These are phyloP conservation scores for Silene coronaria DNA, from an alignment of 179 eudicot genomes.

Conservation along the genomic window DNA sequence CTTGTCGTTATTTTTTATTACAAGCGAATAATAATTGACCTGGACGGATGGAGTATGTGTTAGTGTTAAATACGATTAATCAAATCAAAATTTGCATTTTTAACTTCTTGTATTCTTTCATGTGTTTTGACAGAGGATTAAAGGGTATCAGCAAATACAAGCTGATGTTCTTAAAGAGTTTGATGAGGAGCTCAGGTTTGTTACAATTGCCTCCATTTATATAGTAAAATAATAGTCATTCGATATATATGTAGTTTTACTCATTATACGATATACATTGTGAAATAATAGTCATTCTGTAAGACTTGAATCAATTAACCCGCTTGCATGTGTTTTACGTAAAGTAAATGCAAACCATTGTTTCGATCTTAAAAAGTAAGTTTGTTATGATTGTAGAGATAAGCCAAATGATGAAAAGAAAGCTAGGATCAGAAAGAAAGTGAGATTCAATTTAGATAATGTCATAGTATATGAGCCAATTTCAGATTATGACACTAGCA, in stretches of 20 bases:
- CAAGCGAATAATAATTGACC: background rate
- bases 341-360: too few relatives aligned
- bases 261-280: too few relatives aligned
- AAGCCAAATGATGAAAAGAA: slow-evolving; percentile 24
- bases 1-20: too few relatives aligned
- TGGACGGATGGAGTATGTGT: background rate
- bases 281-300: too few relatives aligned
- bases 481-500: slow-evolving; percentile 19
- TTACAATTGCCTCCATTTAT: background rate
- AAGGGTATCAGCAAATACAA: slow-evolving; percentile 24
- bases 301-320: too few relatives aligned
- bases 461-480: slow-evolving; percentile 30
- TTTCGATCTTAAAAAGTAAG: too few relatives aligned
- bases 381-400: slow-evolving; percentile 15
- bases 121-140: slow-evolving; percentile 27
- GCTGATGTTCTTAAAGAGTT: slow-evolving; percentile 10
- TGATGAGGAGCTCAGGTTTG: slow-evolving; percentile 17
- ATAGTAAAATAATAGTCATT: too few relatives aligned
- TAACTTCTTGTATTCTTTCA: background rate
- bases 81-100: background rate
- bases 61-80: background rate
- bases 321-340: too few relatives aligned
- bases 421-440: slow-evolving; percentile 28
- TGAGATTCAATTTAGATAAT: slow-evolving; percentile 32
- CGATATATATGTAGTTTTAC: too few relatives aligned